phyloP scores from a whole-genome alignment of 108 stramenopile species.

The Mediolabrus comicus region DNA sequence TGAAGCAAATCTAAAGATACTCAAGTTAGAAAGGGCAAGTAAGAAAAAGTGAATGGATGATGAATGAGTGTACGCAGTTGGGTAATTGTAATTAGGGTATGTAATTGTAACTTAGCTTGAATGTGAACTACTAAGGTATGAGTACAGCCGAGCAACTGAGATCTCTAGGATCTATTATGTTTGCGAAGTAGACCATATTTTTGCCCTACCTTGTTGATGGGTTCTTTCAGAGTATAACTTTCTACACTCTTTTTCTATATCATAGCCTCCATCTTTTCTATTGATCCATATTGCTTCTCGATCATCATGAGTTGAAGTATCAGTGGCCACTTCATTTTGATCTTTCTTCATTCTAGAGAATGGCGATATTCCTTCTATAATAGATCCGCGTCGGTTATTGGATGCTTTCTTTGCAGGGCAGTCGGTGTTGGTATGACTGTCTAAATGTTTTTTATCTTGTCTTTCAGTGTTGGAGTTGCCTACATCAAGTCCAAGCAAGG shows the following conservation, averaged over 20 bases:
- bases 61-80: too few relatives aligned
- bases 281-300: constrained; percentile 19
- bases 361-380: neutral
- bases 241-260: constrained; percentile 16
- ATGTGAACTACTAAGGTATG: too few relatives aligned
- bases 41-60: too few relatives aligned
- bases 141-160: too few relatives aligned
- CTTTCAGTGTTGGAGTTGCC: neutral
- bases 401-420: neutral
- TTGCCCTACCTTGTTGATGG: too few relatives aligned
- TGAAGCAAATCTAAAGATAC: neutral
- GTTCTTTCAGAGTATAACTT: constrained; percentile 6
- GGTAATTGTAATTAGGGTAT: neutral
- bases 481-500: neutral
- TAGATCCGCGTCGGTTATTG: neutral
- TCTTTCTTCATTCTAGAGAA: neutral
- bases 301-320: neutral
- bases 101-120: too few relatives aligned
- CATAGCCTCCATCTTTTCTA: constrained; percentile 2
- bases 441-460: neutral
- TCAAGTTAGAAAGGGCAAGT: neutral
- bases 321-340: neutral
- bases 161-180: too few relatives aligned
- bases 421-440: neutral
- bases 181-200: too few relatives aligned